Evolutionary conservation across 257 asterid species (phyloP), one percentile per base, ranked within the genome.

Genomic region (Penstemon eatonii): DNA sequence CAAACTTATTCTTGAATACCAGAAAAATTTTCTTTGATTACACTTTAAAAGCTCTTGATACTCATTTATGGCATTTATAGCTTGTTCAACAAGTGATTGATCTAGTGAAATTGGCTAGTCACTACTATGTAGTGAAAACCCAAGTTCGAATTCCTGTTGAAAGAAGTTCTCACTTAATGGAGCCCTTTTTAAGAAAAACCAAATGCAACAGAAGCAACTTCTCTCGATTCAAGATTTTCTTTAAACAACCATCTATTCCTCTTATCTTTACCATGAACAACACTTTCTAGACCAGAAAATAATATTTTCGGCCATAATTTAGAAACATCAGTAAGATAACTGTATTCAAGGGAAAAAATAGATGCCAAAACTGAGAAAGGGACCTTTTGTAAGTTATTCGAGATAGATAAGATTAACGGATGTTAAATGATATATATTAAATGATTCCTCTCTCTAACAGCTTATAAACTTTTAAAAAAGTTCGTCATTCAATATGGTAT

Each of bases 281-380:
- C 82, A 73, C 72, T 76, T 54, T 82, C 75, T 75, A 83, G 70
- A 73, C 87, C 97, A 73, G 71, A 66, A 80, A 57, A 54, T 71
- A 86, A n/a, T n/a, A n/a, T 73, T 72, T 84, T 84, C 61, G 96
- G 95, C 91, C 91, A 90, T 65, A 81, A 69, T 69, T 78, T 73
- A 42, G 76, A 85, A 64, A 83, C 71, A 56, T 76, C 84, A 56
- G 67, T n/a, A n/a, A n/a, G n/a, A n/a, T n/a, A n/a, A n/a, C n/a
- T n/a, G n/a, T n/a, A n/a, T n/a, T n/a, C n/a, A n/a, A n/a, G n/a
- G n/a, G n/a, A n/a, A n/a, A n/a, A n/a, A n/a, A n/a, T n/a, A n/a
- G n/a, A n/a, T n/a, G n/a, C n/a, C n/a, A n/a, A n/a, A n/a, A n/a
- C n/a, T n/a, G n/a, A n/a, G n/a, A 89, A 80, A 64, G 98, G 93